Evolutionary conservation across 2,329 filamentous ascomycete species (phyloP), one percentile per base, ranked within the genome.

Genomic region (Exophiala sideris): DNA sequence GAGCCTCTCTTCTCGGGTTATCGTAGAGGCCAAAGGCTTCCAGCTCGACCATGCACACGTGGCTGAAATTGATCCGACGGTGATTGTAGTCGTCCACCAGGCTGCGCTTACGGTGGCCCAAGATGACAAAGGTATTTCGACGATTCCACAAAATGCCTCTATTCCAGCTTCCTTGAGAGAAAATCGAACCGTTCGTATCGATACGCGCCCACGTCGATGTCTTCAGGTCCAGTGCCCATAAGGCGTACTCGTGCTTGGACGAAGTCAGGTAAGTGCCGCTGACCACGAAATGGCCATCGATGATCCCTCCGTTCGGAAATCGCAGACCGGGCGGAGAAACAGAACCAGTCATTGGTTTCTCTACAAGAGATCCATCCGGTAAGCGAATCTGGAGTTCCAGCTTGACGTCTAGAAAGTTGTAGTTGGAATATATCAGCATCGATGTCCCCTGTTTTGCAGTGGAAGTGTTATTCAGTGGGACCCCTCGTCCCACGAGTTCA

Each of bases 401-500:
- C 69, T 96, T 97, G 62, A 99, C 94, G 65, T 99, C 92, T 51
- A 99, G 72, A 66, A 99, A 99, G 71, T 99, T 97, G 73, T 99
- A 99, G 69, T 99, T 99, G 20, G 92, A 97, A 71, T 99, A 99
- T 42, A 99, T 95, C 58, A 99, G 80, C 91, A 97, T 96, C 2
- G 83, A 78, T 5, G 80, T 78, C 12, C 79, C 81, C 20, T 70
- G 63, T 24, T 62, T 63, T n/a, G 48, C 45, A 40, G 42, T 55
- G 11, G 51, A 44, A 12, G 52, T 34, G 16, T 59, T 56, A 39
- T 60, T 49, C n/a, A 63, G 39, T 21, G 61, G 52, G 10, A 58
- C 20, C 12, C 56, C 56, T 51, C 58, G 58, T 29, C 64, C 64
- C 44, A 65, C 56, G 9, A 57, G 52, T 36, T 62, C 48, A 65